These are phyloP conservation scores for Mortierella sp. DNA, from an alignment of 371 early-diverging fungal species.

Conservation along the genomic window DNA sequence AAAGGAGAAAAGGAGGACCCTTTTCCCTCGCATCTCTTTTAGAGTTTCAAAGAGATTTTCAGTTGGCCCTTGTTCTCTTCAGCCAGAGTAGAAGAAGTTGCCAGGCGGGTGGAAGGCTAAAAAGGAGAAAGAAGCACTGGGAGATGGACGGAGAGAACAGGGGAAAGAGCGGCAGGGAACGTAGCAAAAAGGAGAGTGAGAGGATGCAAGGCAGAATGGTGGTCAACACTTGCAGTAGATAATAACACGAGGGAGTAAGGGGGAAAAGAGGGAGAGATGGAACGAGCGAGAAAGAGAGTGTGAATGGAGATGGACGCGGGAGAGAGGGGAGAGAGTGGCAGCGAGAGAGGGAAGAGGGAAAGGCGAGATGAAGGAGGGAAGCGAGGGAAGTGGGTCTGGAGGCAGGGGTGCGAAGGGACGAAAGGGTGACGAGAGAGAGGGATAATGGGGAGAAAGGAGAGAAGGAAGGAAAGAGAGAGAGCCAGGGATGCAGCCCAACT, in stretches of 20 bases:
- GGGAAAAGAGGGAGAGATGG: neutral
- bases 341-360: neutral
- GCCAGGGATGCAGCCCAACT: neutral
- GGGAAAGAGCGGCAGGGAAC: neutral
- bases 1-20: neutral
- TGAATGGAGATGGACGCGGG: neutral
- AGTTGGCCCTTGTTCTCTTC: neutral
- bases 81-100: neutral
- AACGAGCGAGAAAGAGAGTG: neutral
- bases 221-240: neutral
- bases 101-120: neutral
- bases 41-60: conserved; percentile 5
- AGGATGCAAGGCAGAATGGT: neutral
- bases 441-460: neutral
- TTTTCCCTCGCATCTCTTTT: neutral
- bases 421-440: neutral
- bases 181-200: neutral
- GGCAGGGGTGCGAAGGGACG: neutral
- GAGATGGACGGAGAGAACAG: neutral
- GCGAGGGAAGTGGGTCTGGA: neutral
- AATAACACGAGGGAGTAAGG: neutral
- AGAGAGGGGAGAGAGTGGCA: neutral
- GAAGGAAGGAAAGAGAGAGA: neutral
- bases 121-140: neutral
- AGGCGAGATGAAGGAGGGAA: neutral